Conservation (phyloP, 2,329 filamentous ascomycete genomes). For the Tetracladium maxilliforme region DNA sequence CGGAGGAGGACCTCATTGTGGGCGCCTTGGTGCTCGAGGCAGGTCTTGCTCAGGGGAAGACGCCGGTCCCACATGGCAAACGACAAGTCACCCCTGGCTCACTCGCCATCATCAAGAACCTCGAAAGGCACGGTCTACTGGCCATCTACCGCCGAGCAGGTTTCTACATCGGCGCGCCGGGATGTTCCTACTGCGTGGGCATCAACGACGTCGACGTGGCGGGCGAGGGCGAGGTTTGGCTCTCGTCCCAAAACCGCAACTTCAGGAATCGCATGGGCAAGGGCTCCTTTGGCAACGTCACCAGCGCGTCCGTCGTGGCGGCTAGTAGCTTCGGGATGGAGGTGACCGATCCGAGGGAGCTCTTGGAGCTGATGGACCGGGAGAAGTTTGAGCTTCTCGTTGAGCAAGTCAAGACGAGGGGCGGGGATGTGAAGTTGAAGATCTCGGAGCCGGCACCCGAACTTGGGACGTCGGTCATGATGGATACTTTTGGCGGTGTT, state of each 20-base stretch:
- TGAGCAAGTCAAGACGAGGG: too few relatives aligned
- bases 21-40: conserved; percentile 22
- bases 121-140: conserved; percentile 17
- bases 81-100: conserved; percentile 25
- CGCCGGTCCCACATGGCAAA: conserved; percentile 15
- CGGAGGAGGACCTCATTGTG: conserved; percentile 27
- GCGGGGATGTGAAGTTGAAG: too few relatives aligned
- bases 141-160: conserved; percentile 23
- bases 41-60: conserved; percentile 17
- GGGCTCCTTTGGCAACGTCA: conserved; percentile 27
- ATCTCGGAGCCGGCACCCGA: too few relatives aligned
- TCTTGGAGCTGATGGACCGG: conserved; percentile 15
- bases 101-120: conserved; percentile 19
- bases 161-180: conserved; percentile 22
- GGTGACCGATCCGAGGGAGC: conserved; percentile 19
- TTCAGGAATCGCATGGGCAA: conserved; percentile 28
- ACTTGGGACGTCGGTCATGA: too few relatives aligned
- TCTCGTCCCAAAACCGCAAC: conserved; percentile 29
- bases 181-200: conserved; percentile 28
- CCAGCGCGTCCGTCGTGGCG: conserved; percentile 28
- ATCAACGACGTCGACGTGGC: conserved; percentile 25
- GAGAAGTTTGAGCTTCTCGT: too few relatives aligned
- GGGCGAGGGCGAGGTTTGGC: conserved; percentile 23
- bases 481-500: too few relatives aligned
- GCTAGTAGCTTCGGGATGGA: conserved; percentile 28